These are phyloP conservation scores for Backusella parvicylindrica DNA, from an alignment of 192 early-diverging fungal species.

Conservation along the genomic window DNA sequence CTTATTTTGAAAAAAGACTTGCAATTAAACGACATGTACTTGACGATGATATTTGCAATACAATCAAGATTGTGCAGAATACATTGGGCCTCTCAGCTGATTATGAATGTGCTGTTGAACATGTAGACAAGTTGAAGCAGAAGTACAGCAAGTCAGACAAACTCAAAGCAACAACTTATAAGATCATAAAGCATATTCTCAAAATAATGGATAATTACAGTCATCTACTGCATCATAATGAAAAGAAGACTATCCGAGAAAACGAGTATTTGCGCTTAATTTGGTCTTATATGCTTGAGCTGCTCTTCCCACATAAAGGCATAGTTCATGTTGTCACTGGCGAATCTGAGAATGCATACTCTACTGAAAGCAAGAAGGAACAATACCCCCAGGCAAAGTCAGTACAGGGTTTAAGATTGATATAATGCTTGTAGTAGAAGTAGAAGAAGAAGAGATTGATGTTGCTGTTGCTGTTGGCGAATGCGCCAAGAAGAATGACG, in stretches of 20 bases:
- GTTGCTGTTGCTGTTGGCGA: slow-evolving; percentile 9
- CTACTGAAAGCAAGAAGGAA: slow-evolving; percentile 9
- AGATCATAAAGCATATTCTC: slow-evolving; percentile 7
- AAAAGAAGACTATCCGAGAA: slow-evolving; percentile 7
- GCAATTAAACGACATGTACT: slow-evolving; percentile 10
- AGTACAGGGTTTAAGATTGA: slow-evolving; percentile 6
- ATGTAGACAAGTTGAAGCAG: slow-evolving; percentile 3
- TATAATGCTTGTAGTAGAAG: slow-evolving; percentile 11
- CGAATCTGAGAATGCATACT: slow-evolving; percentile 2
- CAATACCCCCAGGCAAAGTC: slow-evolving; percentile 5
- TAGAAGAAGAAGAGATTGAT: background rate
- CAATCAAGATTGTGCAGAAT: slow-evolving; percentile 7
- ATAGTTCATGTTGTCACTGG: slow-evolving; percentile 3
- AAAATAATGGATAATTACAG: background rate
- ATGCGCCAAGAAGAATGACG: slow-evolving; percentile 5
- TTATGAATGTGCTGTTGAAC: slow-evolving; percentile 12
- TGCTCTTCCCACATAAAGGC: slow-evolving; percentile 1
- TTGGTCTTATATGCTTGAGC: background rate
- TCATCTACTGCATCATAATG: slow-evolving; percentile 1
- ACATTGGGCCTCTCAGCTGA: slow-evolving; percentile 10
- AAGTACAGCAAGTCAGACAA: slow-evolving; percentile 3
- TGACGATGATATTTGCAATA: slow-evolving; percentile 12
- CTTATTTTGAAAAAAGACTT: slow-evolving; percentile 11
- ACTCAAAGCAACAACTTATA: slow-evolving; percentile 7
- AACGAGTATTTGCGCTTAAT: background rate